Base-by-base conservation (phyloP, 225 moss, liverwort and hornwort genomes). In the Bryoerythrophyllum caledonicum region DNA sequence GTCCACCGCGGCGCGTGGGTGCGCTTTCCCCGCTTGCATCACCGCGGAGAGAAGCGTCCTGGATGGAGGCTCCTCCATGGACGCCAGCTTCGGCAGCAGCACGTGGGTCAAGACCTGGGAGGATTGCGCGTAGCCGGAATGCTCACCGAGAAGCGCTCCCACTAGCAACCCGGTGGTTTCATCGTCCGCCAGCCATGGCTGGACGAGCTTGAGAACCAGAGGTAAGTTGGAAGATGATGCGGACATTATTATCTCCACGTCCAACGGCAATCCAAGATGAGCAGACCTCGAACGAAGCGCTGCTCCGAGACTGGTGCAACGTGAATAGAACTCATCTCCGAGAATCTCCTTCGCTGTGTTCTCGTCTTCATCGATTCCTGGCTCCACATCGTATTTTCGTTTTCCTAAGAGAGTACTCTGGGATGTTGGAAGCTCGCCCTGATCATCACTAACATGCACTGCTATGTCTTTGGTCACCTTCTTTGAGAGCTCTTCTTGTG, bases 111-210 rank as follows among this genome's bases (percentile, higher is more conserved):
- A 67, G 46, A 94, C 84, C 73, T 86, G 86, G 4, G 83, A 85
- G 20, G 93, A 94, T 75, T 88, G 84, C 0, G 88, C 78, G 63
- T 91, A 94, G 25, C 93, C 93, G 38, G 88, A 83, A 62, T 84
- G 84, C 40, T 94, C 91, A 6, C 83, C 91, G 60, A 94, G 75
- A 8, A 91, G 79, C 64, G 69, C 84, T 63, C 82, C 84, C 26
- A 88, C 85, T 24, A 94, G 88, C 73, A 90, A 63, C 72, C 74
- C 70, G 30, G 91, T 94, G 15, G 86, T 88, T 72, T 91, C 91
- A 67, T 94, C 93, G 68, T 88, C 88, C 52, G 85, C 84, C 70
- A 90, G 86, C 93, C 93, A 91, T 53, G 91, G 88, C 73, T 90
- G 83, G 20, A 90, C 70, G 20, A 90, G 82, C 26, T 79, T 85